A percentile compares a stretch with the other conserved stretches of the same genome.
phyloP scores from a whole-genome alignment of 2,329 filamentous ascomycete genomes.

The Fusarium neocosmosporiellum region DNA sequence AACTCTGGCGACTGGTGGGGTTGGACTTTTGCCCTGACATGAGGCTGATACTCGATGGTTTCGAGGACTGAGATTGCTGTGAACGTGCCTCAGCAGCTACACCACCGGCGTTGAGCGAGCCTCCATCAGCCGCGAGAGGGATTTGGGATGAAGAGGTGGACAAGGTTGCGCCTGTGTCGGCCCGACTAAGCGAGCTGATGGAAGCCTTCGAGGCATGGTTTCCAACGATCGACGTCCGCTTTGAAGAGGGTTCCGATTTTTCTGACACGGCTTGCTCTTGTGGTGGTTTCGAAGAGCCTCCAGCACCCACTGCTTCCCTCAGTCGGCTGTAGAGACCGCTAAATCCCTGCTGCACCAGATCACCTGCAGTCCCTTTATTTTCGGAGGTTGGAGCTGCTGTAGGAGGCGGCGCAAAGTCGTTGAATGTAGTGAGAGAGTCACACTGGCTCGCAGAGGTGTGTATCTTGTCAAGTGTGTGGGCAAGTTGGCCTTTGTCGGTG shows the following conservation, averaged over 20 bases:
- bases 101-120: conserved; percentile 50
- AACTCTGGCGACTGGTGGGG: conserved; percentile 51
- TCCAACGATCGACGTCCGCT: conserved; percentile 54
- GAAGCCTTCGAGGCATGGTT: conserved; percentile 57
- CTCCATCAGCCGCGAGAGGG: conserved; percentile 49
- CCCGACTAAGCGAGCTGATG: conserved; percentile 54
- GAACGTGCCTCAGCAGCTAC: conserved; percentile 54
- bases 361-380: conserved; percentile 75
- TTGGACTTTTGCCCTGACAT: conserved; percentile 58
- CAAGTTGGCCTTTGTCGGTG: conserved; percentile 77
- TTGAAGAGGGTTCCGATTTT: conserved; percentile 51
- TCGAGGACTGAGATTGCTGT: conserved; percentile 57
- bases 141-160: conserved; percentile 47
- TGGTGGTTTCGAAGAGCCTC: conserved; percentile 57
- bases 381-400: conserved; percentile 69
- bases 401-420: conserved; percentile 85
- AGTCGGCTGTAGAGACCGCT: conserved; percentile 91
- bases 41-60: conserved; percentile 60
- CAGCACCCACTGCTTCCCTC: conserved; percentile 81
- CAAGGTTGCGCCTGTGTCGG: conserved; percentile 51
- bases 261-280: conserved; percentile 47
- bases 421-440: conserved; percentile 89
- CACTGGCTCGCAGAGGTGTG: conserved; percentile 90
- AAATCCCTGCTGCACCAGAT: conserved; percentile 84
- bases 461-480: conserved; percentile 85